Conservation (phyloP, 305 asterid genomes). For the Solanum hybrid region DNA sequence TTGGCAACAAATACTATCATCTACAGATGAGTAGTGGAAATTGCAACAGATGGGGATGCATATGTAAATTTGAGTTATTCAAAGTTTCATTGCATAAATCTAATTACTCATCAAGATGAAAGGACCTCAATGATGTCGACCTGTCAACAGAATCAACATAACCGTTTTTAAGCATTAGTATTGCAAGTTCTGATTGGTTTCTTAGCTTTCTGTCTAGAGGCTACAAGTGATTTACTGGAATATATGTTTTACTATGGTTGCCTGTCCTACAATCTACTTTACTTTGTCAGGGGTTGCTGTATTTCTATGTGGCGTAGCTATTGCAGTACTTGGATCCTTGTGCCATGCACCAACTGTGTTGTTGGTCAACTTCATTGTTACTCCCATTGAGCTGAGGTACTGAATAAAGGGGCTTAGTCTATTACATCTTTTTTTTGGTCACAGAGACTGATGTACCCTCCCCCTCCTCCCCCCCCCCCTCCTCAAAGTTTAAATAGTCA, state of each 20-base stretch:
- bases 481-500: background rate
- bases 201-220: background rate
- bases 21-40: background rate
- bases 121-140: background rate
- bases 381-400: conserved; percentile 83
- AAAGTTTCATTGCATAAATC: background rate
- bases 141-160: background rate
- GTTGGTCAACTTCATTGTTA: conserved; percentile 76
- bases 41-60: background rate
- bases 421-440: background rate
- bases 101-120: background rate
- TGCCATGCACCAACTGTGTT: conserved; percentile 91
- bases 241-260: conserved; percentile 1
- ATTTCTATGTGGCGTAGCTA: conserved; percentile 71
- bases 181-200: background rate
- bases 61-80: background rate
- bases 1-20: background rate
- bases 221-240: background rate
- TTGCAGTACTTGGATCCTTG: conserved; percentile 56
- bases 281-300: conserved; percentile 64
- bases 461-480: background rate
- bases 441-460: background rate
- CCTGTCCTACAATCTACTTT: conserved; percentile 12
- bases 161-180: background rate
- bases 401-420: background rate